A percentile compares a stretch with the other conserved stretches of the same genome.
Evolutionary conservation across 23 red algal genomes (phyloP).

Genomic region (Agarophyton chilense): DNA sequence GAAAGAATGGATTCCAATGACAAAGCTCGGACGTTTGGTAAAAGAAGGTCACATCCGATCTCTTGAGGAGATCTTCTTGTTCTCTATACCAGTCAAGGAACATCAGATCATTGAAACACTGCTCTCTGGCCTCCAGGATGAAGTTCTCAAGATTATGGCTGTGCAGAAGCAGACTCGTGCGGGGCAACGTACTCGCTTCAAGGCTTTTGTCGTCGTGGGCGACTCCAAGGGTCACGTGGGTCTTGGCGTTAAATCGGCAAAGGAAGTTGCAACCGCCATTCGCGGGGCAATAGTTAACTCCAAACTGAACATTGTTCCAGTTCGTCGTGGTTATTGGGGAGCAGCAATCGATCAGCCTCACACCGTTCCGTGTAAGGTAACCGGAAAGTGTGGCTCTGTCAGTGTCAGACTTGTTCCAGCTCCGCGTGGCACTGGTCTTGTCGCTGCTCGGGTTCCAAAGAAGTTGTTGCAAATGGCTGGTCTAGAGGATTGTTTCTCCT

Average conservation of each 20-base stretch:
- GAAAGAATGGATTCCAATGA: slow-evolving; percentile 99
- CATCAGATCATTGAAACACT: slow-evolving; percentile 93
- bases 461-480: slow-evolving; percentile 97
- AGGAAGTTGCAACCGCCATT: slow-evolving; percentile 99
- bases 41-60: slow-evolving; percentile 98
- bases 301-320: slow-evolving; percentile 95
- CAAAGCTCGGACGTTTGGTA: slow-evolving; percentile 96
- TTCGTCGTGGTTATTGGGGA: slow-evolving; percentile 99
- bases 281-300: slow-evolving; percentile 96
- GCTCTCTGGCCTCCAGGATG: slow-evolving; percentile 86
- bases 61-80: slow-evolving; percentile 98
- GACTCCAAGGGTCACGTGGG: slow-evolving; percentile 97
- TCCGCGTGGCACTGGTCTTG: slow-evolving; percentile 96
- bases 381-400: slow-evolving; percentile 97
- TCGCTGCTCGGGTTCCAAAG: slow-evolving; percentile 96
- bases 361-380: slow-evolving; percentile 99
- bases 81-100: slow-evolving; percentile 99
- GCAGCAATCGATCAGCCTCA: slow-evolving; percentile 93
- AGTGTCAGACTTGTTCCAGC: slow-evolving; percentile 91
- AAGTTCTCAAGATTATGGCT: slow-evolving; percentile 99
- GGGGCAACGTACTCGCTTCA: slow-evolving; percentile 99
- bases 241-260: slow-evolving; percentile 96
- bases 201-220: slow-evolving; percentile 98
- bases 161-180: slow-evolving; percentile 99
- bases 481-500: slow-evolving; percentile 93